Conservation (phyloP, 2,329 filamentous ascomycete genomes). For the Talaromyces sp. region DNA sequence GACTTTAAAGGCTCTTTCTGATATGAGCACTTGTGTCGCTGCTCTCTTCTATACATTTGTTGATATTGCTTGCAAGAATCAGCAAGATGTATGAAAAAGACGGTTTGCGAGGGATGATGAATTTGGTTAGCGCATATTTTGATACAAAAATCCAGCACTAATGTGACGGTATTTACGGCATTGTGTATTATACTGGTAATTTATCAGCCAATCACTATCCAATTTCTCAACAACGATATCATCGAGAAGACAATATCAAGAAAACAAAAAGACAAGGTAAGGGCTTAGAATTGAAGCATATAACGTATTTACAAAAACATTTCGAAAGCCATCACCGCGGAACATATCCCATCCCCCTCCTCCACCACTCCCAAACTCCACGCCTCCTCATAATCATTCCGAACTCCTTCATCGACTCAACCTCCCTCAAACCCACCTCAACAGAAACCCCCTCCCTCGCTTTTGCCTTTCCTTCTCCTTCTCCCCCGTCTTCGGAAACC, state of each 20-base stretch:
- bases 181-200: background rate
- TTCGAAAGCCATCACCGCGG: background rate
- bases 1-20: no score
- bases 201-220: background rate
- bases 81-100: background rate
- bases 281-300: background rate
- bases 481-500: slow-evolving; percentile 23
- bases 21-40: no score
- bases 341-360: slow-evolving; percentile 59
- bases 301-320: background rate
- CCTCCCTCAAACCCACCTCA: slow-evolving; percentile 50
- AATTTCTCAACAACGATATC: background rate
- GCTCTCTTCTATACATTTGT: background rate
- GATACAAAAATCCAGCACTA: background rate
- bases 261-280: background rate
- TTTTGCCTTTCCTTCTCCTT: slow-evolving; percentile 24
- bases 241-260: background rate
- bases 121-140: slow-evolving; percentile 4
- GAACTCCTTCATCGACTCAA: slow-evolving; percentile 63
- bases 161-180: background rate
- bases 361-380: slow-evolving; percentile 64
- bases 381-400: slow-evolving; percentile 57
- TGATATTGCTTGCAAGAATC: background rate
- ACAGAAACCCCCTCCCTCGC: background rate
- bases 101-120: slow-evolving; percentile 11